Percentiles rank a stretch among this genome's conserved stretches.
Evolutionary conservation across 2,329 filamentous ascomycete genomes (phyloP).

Genomic region (Penicillium sumatraense): DNA sequence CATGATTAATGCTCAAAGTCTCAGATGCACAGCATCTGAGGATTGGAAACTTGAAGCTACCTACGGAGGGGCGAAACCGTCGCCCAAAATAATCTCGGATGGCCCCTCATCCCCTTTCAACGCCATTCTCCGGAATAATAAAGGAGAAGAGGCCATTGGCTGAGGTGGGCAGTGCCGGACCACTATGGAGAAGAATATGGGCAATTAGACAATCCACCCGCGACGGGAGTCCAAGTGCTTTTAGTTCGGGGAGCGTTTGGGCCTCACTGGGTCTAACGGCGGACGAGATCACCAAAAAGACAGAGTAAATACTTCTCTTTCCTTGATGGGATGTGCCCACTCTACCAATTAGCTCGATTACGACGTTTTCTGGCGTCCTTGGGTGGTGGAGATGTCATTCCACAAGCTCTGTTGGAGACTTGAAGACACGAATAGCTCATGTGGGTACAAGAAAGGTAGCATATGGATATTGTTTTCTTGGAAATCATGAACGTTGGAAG

Average conservation of each 20-base stretch:
- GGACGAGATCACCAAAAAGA: neutral
- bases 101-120: neutral
- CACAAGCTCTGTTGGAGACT: neutral
- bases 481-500: neutral
- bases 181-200: neutral
- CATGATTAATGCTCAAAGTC: conserved; percentile 24
- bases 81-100: conserved; percentile 6
- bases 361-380: neutral
- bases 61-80: neutral
- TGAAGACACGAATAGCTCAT: neutral
- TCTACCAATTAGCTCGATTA: neutral
- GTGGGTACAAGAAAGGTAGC: neutral
- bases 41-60: neutral
- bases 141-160: conserved; percentile 17
- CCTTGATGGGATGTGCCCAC: neutral
- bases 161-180: conserved; percentile 2
- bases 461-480: neutral
- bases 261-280: conserved; percentile 7
- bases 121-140: conserved; percentile 12
- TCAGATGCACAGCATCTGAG: conserved; percentile 15
- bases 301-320: neutral
- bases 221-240: neutral
- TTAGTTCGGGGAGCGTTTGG: neutral
- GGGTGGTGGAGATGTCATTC: neutral
- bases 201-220: conserved; percentile 1